Conservation (phyloP, 2,329 filamentous ascomycete species). For the Apiospora hydei region DNA sequence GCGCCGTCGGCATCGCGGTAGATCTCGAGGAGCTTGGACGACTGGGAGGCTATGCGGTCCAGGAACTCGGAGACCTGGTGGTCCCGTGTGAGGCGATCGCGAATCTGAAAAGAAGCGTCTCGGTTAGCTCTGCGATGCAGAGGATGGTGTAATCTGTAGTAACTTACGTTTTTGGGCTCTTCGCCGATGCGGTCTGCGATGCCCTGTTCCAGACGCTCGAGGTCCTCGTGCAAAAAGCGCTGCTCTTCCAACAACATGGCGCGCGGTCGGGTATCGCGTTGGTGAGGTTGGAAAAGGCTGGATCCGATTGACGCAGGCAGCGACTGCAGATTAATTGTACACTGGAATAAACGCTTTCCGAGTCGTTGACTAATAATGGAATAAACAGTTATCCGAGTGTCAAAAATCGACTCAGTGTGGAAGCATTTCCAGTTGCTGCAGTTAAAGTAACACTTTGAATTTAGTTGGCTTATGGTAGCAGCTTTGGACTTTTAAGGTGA, state of each 20-base stretch:
- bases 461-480: not conserved
- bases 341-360: too few relatives aligned
- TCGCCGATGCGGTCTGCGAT: conserved; percentile 88
- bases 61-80: conserved; percentile 91
- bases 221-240: conserved; percentile 91
- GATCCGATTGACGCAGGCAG: too few relatives aligned
- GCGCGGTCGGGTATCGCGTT: conserved; percentile 29
- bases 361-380: too few relatives aligned
- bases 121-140: not conserved
- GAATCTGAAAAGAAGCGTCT: conserved; percentile 63
- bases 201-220: conserved; percentile 94
- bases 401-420: too few relatives aligned
- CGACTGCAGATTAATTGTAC: too few relatives aligned
- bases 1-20: conserved; percentile 81
- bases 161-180: conserved; percentile 83
- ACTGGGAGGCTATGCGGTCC: conserved; percentile 86
- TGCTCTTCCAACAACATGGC: conserved; percentile 90
- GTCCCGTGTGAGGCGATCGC: conserved; percentile 87
- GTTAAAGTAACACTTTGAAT: too few relatives aligned
- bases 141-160: too few relatives aligned
- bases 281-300: too few relatives aligned
- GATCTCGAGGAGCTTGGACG: conserved; percentile 78
- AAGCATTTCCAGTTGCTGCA: too few relatives aligned
- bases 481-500: not conserved
- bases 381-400: too few relatives aligned